A percentile compares a stretch with the other conserved stretches of the same genome.
phyloP scores from a whole-genome alignment of 371 early-diverging fungal species.

The Saksenaea vasiformis region DNA sequence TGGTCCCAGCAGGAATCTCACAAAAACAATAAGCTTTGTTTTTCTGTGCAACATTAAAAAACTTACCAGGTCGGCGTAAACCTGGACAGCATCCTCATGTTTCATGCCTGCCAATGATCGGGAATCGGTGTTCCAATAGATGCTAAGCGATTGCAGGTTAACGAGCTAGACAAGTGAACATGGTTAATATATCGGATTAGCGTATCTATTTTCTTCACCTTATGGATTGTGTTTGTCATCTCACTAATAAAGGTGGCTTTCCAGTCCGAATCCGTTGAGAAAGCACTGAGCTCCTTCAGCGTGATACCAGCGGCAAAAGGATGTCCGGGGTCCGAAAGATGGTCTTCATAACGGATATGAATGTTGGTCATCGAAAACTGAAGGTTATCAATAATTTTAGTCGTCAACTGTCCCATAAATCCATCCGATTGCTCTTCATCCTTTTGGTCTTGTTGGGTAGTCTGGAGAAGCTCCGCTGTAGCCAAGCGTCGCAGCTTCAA shows the following conservation, averaged over 20 bases:
- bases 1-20: constrained; percentile 64
- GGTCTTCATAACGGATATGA: constrained; percentile 86
- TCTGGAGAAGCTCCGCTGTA: constrained; percentile 72
- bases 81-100: constrained; percentile 52
- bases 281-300: constrained; percentile 75
- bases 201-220: constrained; percentile 32
- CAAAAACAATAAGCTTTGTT: neutral
- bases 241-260: constrained; percentile 68
- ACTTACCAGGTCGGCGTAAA: constrained; percentile 58
- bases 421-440: constrained; percentile 62
- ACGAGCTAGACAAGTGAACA: constrained; percentile 56
- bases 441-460: constrained; percentile 52
- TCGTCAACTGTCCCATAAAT: constrained; percentile 68
- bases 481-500: constrained; percentile 82
- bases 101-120: constrained; percentile 59
- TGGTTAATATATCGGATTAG: too few species aligned
- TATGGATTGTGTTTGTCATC: constrained; percentile 67
- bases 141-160: constrained; percentile 76
- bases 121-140: constrained; percentile 91
- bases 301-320: constrained; percentile 82
- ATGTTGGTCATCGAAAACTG: constrained; percentile 88
- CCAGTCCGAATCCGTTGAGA: constrained; percentile 83
- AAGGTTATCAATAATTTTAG: constrained; percentile 86
- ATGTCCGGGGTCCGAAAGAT: constrained; percentile 60
- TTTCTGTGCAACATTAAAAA: neutral